Base-by-base conservation (phyloP, 768 basidiomycete genomes). In the Lepiota brunneoincarnata region DNA sequence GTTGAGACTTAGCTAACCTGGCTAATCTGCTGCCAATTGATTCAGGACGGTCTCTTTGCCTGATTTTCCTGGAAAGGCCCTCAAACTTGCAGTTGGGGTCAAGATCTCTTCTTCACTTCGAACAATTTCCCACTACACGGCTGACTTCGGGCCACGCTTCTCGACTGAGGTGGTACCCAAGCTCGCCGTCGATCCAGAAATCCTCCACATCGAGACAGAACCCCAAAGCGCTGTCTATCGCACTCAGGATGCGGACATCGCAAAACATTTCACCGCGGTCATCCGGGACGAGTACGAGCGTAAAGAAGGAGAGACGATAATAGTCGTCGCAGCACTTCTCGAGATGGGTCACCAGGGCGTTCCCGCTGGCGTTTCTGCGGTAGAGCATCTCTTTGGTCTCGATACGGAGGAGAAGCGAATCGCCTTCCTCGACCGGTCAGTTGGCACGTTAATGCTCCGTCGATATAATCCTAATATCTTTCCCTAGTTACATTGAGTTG, bases 41-140 rank as follows among this genome's bases (percentile, higher is more conserved):
- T 41, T 40, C 42, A 80, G 81, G 56, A 82, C 80, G 23, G 72
- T 82, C 23, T 61, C 75, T 6, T 61, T 81, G 18, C 73, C 77
- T 3, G 75, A 75, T 34, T 68, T 78, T 35, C 73, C 72, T 17
- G 71, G 72, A 17, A 66, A 76, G 44, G 74, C 79, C 7, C 60
- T 82, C 12, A 84, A 83, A 58, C 59, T 83, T 23, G 71, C 80
- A 5, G 72, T 84, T 51, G 79, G 78, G 12, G 79, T 83, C 51
- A 80, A 77, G 56, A 79, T 84, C 54, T 82, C 82, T 17, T 84
- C 81, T 18, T 71, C 79, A 1, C 66, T 83, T 40, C 71, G 82
- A 47, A 84, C 82, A 2, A 81, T 84, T 47, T 81, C 82, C 39
- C 82, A 82, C 59, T 81, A 75, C 55, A 81, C 81, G 2, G 78